A percentile compares a stretch with the other conserved stretches of the same genome.
These are phyloP conservation scores for Arctostaphylos glauca DNA, from an alignment of 148 eudicot genomes.

Conservation along the genomic window DNA sequence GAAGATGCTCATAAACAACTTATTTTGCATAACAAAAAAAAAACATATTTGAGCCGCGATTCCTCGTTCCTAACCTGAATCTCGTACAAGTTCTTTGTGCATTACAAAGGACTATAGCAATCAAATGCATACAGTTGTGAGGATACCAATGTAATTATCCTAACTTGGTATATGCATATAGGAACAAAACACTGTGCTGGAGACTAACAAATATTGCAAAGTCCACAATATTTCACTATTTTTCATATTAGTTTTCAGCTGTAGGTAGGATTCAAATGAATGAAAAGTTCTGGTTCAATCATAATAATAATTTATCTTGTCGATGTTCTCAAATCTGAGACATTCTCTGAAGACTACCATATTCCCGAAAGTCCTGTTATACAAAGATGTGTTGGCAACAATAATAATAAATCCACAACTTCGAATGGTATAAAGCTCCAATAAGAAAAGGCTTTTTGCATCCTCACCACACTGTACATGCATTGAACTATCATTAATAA, in stretches of 20 bases:
- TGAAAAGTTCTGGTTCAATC: not conserved
- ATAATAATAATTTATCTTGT: conserved; percentile 16
- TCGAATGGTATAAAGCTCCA: too few species aligned
- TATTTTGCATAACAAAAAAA: not conserved
- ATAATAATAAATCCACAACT: too few species aligned
- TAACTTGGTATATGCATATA: not conserved
- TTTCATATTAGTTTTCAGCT: not conserved
- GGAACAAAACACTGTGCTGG: not conserved
- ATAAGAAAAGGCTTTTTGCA: too few species aligned
- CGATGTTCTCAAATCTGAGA: conserved; percentile 26
- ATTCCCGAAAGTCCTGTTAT: conserved; percentile 40
- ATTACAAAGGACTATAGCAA: conserved; percentile 70
- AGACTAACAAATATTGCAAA: not conserved
- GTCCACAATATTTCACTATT: not conserved
- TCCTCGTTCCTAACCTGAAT: conserved; percentile 44
- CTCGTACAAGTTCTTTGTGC: conserved; percentile 60
- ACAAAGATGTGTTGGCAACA: conserved; percentile 13
- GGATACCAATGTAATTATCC: not conserved
- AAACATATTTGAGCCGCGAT: conserved; percentile 11
- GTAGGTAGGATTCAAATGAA: not conserved
- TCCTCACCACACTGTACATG: too few species aligned
- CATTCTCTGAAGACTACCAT: conserved; percentile 32
- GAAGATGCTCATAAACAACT: not conserved
- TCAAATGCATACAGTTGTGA: conserved; percentile 13
- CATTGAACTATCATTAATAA: too few species aligned